Base-by-base conservation (phyloP, 2,329 filamentous ascomycete genomes). In the Xylaria polymorpha region DNA sequence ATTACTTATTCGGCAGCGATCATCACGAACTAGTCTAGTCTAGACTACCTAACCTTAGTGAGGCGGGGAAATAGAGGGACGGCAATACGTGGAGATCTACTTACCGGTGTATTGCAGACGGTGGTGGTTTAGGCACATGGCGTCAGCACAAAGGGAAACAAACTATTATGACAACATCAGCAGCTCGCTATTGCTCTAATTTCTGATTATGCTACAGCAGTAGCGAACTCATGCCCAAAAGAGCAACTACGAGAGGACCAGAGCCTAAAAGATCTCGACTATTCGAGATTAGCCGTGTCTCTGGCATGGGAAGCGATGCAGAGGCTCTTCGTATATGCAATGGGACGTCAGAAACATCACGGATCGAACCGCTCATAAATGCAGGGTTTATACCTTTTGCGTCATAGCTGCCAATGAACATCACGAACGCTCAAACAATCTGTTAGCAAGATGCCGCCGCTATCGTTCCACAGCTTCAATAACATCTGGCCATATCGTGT, bases 301-400 rank as follows among this genome's bases (percentile, higher is more conserved):
- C 37, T 25, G 41, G 29, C 58, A 43, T 55, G 64, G 51, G 37
- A 35, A 56, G 14, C 14, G 51, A 62, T 59, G 58, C 61, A 60
- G 66, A 59, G 41, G 58, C 65, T 69, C 65, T 71, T 76, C 75
- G 75, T 76, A 76, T 76, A 76, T 76, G 75, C 74, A 69, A 71
- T 76, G 68, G 65, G 64, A 76, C 74, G 61, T 71, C 69, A 69
- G 66, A 70, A 37, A 70, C 43, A 60, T 56, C 61, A 63, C 59
- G 4, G 46, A 50, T 51, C 37, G 35, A 53, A 37, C 51, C 20
- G 64, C 60, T 6, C 37, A 58, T 58, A 10, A 12, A 32, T 51
- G 15, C 32, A 53, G 8, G n/a, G 56, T 22, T 44, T 53, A 50
- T 48, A 29, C 41, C 50, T 35, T 43, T 59, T 35, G 53, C 32